Evolutionary conservation across 2,329 filamentous ascomycete genomes (phyloP).

Genomic region (Alternaria sp.): DNA sequence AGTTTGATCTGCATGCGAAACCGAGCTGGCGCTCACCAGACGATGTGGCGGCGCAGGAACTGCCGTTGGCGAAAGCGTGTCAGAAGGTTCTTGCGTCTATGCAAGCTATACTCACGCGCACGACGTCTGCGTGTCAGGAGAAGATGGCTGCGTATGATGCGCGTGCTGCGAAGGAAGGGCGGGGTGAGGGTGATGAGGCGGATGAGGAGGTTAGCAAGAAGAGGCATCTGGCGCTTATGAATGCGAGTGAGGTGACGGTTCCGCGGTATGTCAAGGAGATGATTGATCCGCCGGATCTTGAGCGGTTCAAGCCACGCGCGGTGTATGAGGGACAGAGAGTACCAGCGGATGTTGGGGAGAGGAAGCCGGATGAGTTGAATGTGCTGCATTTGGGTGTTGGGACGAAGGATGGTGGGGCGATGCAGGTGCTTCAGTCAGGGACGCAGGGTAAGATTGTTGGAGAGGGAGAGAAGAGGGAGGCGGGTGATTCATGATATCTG

Average conservation of each 20-base stretch:
- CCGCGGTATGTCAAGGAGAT: constrained; percentile 76
- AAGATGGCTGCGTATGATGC: constrained; percentile 61
- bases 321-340: constrained; percentile 30
- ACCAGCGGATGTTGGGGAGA: constrained; percentile 16
- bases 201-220: constrained; percentile 60
- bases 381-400: constrained; percentile 33
- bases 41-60: constrained; percentile 67
- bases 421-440: constrained; percentile 18
- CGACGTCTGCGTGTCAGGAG: constrained; percentile 68
- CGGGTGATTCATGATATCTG: not conserved
- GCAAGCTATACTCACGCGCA: constrained; percentile 79
- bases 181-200: constrained; percentile 52
- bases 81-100: constrained; percentile 92
- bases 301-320: constrained; percentile 63
- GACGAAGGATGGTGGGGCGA: constrained; percentile 13
- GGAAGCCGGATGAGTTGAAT: constrained; percentile 26
- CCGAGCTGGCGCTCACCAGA: constrained; percentile 80
- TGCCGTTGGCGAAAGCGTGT: constrained; percentile 82
- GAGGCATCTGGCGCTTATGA: constrained; percentile 72
- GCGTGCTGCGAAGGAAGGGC: constrained; percentile 55
- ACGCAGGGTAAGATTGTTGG: not conserved
- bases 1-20: constrained; percentile 56
- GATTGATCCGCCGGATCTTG: constrained; percentile 69
- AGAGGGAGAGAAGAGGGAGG: not conserved
- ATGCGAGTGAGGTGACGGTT: constrained; percentile 87